A percentile compares a stretch with the other conserved stretches of the same genome.
Evolutionary conservation across 805 yeast species (phyloP).

Genomic region (Yamadazyma kitorensis): DNA sequence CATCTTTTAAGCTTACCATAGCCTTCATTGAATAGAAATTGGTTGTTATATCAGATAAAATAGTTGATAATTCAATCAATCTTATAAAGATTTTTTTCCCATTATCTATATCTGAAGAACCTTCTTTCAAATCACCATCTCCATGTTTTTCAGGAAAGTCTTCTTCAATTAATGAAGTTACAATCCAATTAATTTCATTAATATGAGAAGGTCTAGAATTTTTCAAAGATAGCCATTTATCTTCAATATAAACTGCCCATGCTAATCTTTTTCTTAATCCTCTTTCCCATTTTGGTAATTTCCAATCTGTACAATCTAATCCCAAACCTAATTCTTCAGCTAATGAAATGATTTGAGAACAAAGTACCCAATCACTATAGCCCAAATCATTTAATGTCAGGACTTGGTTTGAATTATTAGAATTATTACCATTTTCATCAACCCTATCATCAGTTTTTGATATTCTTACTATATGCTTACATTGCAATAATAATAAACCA

Average conservation of each 20-base stretch:
- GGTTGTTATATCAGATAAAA: constrained; percentile 68
- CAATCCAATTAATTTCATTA: constrained; percentile 76
- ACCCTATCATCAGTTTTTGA: constrained; percentile 10
- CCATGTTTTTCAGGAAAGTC: constrained; percentile 77
- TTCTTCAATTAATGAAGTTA: constrained; percentile 61
- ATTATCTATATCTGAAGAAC: constrained; percentile 65
- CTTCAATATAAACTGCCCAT: constrained; percentile 94
- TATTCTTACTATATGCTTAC: constrained; percentile 39
- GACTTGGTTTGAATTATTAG: constrained; percentile 1
- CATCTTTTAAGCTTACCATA: constrained; percentile 45
- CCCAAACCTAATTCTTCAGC: constrained; percentile 92
- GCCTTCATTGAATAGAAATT: constrained; percentile 72
- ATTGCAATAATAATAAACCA: constrained; percentile 74
- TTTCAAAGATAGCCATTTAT: constrained; percentile 82
- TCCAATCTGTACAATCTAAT: constrained; percentile 88
- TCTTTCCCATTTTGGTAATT: constrained; percentile 92
- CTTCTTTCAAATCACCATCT: constrained; percentile 49
- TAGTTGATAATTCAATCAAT: constrained; percentile 62
- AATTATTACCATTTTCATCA: constrained; percentile 3
- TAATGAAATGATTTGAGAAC: constrained; percentile 81
- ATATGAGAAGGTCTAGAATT: constrained; percentile 86
- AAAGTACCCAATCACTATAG: constrained; percentile 76
- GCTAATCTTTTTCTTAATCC: constrained; percentile 84
- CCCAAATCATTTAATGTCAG: constrained; percentile 33
- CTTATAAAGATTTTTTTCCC: constrained; percentile 70